Evolutionary conservation across 768 basidiomycete species (phyloP).

Genomic region (Cyclocybe aegerita): DNA sequence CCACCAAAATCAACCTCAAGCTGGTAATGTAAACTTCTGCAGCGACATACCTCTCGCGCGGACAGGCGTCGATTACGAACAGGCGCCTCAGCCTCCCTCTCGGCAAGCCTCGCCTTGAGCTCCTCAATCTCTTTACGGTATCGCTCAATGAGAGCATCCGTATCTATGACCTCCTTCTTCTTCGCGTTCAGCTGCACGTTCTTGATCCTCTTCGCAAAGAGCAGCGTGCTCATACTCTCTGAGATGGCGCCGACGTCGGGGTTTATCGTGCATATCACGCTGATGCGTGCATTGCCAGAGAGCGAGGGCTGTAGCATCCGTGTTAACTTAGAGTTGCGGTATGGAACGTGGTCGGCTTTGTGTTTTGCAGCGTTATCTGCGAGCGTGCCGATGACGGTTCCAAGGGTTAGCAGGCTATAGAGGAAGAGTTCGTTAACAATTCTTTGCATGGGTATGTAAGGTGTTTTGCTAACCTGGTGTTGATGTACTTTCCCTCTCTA

Average conservation of each 20-base stretch:
- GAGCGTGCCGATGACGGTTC: slow-evolving; percentile 88
- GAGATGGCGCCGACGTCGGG: slow-evolving; percentile 76
- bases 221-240: slow-evolving; percentile 86
- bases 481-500: slow-evolving; percentile 97
- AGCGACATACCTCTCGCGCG: slow-evolving; percentile 43
- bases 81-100: slow-evolving; percentile 65
- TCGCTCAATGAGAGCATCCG: slow-evolving; percentile 89
- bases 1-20: background rate
- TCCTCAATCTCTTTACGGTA: slow-evolving; percentile 95
- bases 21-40: background rate
- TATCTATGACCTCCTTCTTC: slow-evolving; percentile 93
- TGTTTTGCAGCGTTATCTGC: slow-evolving; percentile 83
- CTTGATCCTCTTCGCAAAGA: slow-evolving; percentile 91
- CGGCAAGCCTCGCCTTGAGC: slow-evolving; percentile 70
- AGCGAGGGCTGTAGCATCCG: slow-evolving; percentile 93
- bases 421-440: slow-evolving; percentile 6
- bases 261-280: slow-evolving; percentile 94
- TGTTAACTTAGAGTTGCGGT: slow-evolving; percentile 93
- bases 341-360: slow-evolving; percentile 91
- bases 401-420: slow-evolving; percentile 84
- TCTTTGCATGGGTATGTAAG: background rate
- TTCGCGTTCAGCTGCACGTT: slow-evolving; percentile 85
- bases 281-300: slow-evolving; percentile 93
- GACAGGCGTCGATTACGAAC: slow-evolving; percentile 48
- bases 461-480: slow-evolving; percentile 59